These are phyloP conservation scores for Trichoderma asperellum DNA, from an alignment of 2,329 filamentous ascomycete genomes.

Conservation along the genomic window DNA sequence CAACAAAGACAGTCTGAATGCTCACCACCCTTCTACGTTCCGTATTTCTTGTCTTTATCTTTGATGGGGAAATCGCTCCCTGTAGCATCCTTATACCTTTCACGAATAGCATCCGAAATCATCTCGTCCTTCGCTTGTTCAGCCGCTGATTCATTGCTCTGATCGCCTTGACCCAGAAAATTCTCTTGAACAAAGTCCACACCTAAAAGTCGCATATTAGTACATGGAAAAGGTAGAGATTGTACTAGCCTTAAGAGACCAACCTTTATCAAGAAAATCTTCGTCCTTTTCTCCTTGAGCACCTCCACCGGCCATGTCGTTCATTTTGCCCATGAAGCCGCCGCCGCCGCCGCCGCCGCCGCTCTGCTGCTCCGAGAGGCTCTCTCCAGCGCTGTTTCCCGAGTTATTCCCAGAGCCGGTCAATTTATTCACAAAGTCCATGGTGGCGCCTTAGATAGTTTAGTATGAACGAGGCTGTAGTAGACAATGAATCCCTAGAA, in stretches of 20 bases:
- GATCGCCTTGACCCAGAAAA: conserved; percentile 68
- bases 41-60: conserved; percentile 58
- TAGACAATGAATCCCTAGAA: neutral
- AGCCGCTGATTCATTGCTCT: conserved; percentile 71
- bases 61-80: conserved; percentile 71
- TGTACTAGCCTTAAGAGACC: conserved; percentile 50
- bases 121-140: conserved; percentile 86
- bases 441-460: neutral
- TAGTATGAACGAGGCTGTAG: too few relatives aligned
- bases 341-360: conserved; percentile 46
- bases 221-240: neutral
- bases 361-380: conserved; percentile 50
- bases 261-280: conserved; percentile 81
- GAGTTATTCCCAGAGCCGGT: neutral
- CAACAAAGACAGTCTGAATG: neutral
- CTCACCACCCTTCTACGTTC: neutral
- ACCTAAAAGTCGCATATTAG: conserved; percentile 49
- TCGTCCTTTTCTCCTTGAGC: conserved; percentile 78
- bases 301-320: conserved; percentile 73
- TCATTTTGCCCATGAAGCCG: conserved; percentile 71
- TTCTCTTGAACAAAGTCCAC: conserved; percentile 80
- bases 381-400: conserved; percentile 38
- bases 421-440: conserved; percentile 30
- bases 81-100: conserved; percentile 69
- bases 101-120: conserved; percentile 73